These are phyloP conservation scores for Populus alba DNA, from an alignment of 345 rosid species.

Conservation along the genomic window DNA sequence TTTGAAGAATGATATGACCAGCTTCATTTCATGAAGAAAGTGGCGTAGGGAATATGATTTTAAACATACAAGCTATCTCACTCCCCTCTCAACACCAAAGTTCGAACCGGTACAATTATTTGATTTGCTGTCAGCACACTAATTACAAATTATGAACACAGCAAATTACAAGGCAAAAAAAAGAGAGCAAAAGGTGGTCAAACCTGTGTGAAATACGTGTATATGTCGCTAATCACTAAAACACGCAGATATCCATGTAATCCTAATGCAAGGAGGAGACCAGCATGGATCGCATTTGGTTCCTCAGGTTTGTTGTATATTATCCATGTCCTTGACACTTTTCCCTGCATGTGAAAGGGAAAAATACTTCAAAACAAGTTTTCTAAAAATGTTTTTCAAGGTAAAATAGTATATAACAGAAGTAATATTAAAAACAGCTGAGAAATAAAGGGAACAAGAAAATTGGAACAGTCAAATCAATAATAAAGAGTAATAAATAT, in stretches of 20 bases:
- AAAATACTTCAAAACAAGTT: not conserved
- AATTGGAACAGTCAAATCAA: not conserved
- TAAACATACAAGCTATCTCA: no score
- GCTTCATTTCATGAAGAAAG: no score
- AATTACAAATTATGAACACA: not conserved
- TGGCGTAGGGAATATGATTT: no score
- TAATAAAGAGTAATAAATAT: not conserved
- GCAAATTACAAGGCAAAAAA: not conserved
- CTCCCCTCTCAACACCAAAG: no score
- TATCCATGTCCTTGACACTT: conserved; percentile 96
- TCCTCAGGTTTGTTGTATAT: conserved; percentile 84
- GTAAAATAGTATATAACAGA: not conserved
- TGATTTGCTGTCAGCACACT: not conserved
- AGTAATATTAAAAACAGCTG: not conserved
- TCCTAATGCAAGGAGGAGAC: conserved; percentile 92
- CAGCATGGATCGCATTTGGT: conserved; percentile 84
- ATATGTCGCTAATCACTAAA: conserved; percentile 72
- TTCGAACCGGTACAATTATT: no score
- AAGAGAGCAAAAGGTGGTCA: conserved; percentile 8
- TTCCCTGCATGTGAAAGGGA: conserved; percentile 59
- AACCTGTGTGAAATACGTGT: conserved; percentile 83
- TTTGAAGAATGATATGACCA: no score
- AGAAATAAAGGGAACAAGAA: not conserved
- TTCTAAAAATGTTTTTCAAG: not conserved
- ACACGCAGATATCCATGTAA: conserved; percentile 88